A percentile compares a stretch with the other conserved stretches of the same genome.
These are phyloP conservation scores for Fusarium aywerte DNA, from an alignment of 2,329 filamentous ascomycete species.

Conservation along the genomic window DNA sequence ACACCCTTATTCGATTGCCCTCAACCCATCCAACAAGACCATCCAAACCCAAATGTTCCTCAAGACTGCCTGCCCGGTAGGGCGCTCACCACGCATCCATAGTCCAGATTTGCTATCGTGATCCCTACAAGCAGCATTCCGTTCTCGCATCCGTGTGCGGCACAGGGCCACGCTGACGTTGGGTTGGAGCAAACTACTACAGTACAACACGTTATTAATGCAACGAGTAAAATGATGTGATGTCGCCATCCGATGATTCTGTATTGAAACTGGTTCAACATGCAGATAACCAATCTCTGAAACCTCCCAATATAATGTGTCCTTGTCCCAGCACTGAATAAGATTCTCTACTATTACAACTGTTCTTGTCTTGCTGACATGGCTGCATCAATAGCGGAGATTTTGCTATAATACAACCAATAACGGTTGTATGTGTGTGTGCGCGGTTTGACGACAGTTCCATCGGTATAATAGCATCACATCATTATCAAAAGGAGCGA, in stretches of 20 bases:
- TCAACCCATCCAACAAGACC: conserved; percentile 22
- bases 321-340: conserved; percentile 5
- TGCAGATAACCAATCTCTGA: conserved; percentile 16
- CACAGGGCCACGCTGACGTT: conserved; percentile 34
- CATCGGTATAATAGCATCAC: conserved; percentile 25
- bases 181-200: conserved; percentile 15
- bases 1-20: conserved; percentile 32
- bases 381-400: not conserved
- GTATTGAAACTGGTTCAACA: conserved; percentile 5
- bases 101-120: conserved; percentile 37
- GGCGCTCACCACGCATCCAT: conserved; percentile 1
- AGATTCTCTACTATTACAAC: conserved; percentile 11
- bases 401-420: conserved; percentile 5
- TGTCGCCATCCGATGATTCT: conserved; percentile 18
- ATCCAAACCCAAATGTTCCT: conserved; percentile 4
- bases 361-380: conserved; percentile 4
- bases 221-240: conserved; percentile 15
- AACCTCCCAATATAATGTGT: conserved; percentile 9
- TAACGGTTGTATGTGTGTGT: not conserved
- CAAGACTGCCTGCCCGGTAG: conserved; percentile 4
- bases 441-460: conserved; percentile 8
- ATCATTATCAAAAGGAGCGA: conserved; percentile 19
- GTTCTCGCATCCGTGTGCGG: conserved; percentile 29
- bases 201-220: conserved; percentile 11
- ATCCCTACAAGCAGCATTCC: conserved; percentile 38